phyloP scores from a whole-genome alignment of 2,329 filamentous ascomycete species.

The Microcyclospora tardicrescens region DNA sequence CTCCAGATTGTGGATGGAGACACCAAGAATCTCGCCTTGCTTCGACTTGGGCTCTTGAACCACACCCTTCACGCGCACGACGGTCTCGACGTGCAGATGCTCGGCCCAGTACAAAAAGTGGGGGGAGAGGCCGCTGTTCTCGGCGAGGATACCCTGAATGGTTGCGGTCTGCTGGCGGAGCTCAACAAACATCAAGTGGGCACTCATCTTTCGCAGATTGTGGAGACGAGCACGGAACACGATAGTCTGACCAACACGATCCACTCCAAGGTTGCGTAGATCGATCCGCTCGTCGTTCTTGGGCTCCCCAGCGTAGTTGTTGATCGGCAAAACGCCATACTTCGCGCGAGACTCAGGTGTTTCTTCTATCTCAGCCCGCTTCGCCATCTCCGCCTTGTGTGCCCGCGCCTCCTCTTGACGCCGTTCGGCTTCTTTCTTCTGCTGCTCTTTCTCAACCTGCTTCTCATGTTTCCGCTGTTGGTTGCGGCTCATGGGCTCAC shows the following conservation, averaged over 20 bases:
- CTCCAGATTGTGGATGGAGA: constrained; percentile 64
- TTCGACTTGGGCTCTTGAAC: constrained; percentile 57
- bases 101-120: constrained; percentile 81
- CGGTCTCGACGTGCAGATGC: constrained; percentile 63
- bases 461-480: constrained; percentile 37
- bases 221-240: constrained; percentile 61
- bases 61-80: constrained; percentile 63
- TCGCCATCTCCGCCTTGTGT: constrained; percentile 36
- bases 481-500: constrained; percentile 37
- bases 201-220: constrained; percentile 68
- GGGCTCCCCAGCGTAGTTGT: constrained; percentile 43
- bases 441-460: constrained; percentile 32
- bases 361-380: constrained; percentile 39
- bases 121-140: constrained; percentile 49
- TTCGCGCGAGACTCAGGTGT: constrained; percentile 45
- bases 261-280: constrained; percentile 39
- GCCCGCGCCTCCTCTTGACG: constrained; percentile 32
- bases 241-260: constrained; percentile 46
- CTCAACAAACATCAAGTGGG: constrained; percentile 71
- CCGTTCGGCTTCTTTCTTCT: constrained; percentile 31
- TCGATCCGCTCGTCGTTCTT: constrained; percentile 35
- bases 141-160: constrained; percentile 67
- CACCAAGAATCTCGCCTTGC: constrained; percentile 57
- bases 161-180: constrained; percentile 74
- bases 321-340: constrained; percentile 46